Conservation (phyloP, 2,329 filamentous ascomycete genomes). For the Aureobasidium sp. region DNA sequence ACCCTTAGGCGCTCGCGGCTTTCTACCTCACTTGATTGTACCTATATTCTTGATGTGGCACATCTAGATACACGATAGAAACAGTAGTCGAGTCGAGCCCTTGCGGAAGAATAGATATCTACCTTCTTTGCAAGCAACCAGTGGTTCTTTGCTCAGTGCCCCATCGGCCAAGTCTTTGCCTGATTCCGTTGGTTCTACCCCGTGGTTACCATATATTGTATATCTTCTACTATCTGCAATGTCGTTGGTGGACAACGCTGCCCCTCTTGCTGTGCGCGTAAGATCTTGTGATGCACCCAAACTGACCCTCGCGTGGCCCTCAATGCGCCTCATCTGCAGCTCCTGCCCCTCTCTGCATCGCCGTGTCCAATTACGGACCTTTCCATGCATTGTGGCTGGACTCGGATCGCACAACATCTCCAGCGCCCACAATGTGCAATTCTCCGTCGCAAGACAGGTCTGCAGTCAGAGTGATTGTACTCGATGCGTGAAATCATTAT, state of each 20-base stretch:
- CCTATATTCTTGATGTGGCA: neutral
- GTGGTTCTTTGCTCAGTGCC: neutral
- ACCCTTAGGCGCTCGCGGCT: neutral
- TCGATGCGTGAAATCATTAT: neutral
- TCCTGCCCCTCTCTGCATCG: conserved; percentile 3
- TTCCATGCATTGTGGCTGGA: neutral
- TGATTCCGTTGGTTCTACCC: neutral
- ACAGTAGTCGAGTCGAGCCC: neutral
- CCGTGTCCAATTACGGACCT: neutral
- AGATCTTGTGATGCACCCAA: neutral
- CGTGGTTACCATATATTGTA: neutral
- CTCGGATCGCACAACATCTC: neutral
- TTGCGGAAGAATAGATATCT: neutral
- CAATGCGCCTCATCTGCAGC: neutral
- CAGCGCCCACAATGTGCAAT: neutral
- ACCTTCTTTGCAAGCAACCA: neutral
- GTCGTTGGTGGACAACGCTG: neutral
- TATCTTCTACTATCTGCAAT: neutral
- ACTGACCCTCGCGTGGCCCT: conserved; percentile 5
- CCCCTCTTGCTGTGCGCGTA: neutral
- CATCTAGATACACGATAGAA: neutral
- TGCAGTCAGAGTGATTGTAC: neutral
- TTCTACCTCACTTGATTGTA: neutral
- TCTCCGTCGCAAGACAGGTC: neutral
- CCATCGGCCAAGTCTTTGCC: neutral